These are phyloP conservation scores for Amylocarpus encephaloides DNA, from an alignment of 2,329 filamentous ascomycete genomes.

Conservation along the genomic window DNA sequence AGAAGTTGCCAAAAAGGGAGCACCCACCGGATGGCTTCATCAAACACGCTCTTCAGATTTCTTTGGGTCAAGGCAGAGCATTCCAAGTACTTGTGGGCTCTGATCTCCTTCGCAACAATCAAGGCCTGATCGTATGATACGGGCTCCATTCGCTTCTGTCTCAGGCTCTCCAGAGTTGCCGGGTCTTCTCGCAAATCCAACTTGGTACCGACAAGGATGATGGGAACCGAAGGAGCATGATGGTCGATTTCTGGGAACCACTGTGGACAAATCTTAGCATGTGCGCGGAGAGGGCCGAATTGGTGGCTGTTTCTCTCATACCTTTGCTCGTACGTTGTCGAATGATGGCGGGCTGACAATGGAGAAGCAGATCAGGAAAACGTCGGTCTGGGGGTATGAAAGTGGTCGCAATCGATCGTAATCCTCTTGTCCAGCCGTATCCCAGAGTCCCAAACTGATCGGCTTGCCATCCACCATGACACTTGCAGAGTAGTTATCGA, in stretches of 20 bases:
- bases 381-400: constrained; percentile 96
- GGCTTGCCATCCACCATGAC: constrained; percentile 99
- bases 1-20: not conserved
- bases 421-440: constrained; percentile 98
- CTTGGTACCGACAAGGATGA: constrained; percentile 96
- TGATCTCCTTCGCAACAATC: constrained; percentile 85
- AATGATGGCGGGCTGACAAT: constrained; percentile 97
- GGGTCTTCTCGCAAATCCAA: constrained; percentile 89
- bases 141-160: constrained; percentile 93
- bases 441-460: constrained; percentile 94
- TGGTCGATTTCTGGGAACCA: constrained; percentile 98
- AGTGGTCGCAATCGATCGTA: constrained; percentile 92
- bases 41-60: constrained; percentile 97
- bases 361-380: constrained; percentile 97
- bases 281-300: not conserved
- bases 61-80: constrained; percentile 95
- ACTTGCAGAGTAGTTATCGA: constrained; percentile 98
- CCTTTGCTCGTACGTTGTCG: constrained; percentile 98
- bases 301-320: constrained; percentile 38
- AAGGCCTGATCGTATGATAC: constrained; percentile 91
- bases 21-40: constrained; percentile 91
- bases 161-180: constrained; percentile 71
- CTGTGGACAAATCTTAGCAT: constrained; percentile 39
- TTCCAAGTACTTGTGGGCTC: constrained; percentile 94
- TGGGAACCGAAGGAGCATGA: constrained; percentile 89